Percentiles rank a stretch among this genome's conserved stretches.
Evolutionary conservation across 78 protist genomes (phyloP).

Genomic region (Bodo saltans): DNA sequence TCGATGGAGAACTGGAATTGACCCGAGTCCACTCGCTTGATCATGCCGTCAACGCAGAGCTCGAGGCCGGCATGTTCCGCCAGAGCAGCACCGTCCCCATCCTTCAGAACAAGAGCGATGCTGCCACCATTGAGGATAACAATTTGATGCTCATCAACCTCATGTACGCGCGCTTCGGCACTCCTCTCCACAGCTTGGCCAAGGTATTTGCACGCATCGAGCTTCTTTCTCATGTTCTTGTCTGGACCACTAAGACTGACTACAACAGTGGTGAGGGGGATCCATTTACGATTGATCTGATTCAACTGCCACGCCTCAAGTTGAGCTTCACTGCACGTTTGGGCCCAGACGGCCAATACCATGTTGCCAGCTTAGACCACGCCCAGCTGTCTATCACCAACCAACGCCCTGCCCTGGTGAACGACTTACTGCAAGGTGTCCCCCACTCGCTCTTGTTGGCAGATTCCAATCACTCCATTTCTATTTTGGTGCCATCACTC

Average conservation of each 20-base stretch:
- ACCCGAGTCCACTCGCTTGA: background rate
- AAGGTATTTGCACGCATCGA: slow-evolving; percentile 23
- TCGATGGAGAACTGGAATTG: background rate
- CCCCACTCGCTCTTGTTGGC: slow-evolving; percentile 38
- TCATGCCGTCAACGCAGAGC: background rate
- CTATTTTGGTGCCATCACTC: slow-evolving; percentile 32
- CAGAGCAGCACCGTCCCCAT: background rate
- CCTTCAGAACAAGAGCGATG: background rate
- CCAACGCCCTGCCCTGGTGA: background rate
- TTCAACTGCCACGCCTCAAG: slow-evolving; percentile 11
- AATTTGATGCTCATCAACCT: background rate
- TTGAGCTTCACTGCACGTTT: background rate
- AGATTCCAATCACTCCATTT: slow-evolving; percentile 1
- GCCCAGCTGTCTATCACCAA: slow-evolving; percentile 25
- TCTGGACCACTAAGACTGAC: slow-evolving; percentile 14
- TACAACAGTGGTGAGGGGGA: background rate
- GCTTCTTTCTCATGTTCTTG: slow-evolving; percentile 41
- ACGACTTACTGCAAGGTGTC: slow-evolving; percentile 27
- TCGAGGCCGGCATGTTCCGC: background rate
- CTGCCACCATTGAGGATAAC: background rate
- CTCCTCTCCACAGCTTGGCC: slow-evolving; percentile 4
- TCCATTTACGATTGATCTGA: background rate
- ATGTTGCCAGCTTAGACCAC: slow-evolving; percentile 28
- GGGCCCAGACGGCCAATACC: background rate
- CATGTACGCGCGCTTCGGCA: slow-evolving; percentile 3